A percentile compares a stretch with the other conserved stretches of the same genome.
Conservation (phyloP, 2,329 filamentous ascomycete genomes). For the Aureobasidium lini region DNA sequence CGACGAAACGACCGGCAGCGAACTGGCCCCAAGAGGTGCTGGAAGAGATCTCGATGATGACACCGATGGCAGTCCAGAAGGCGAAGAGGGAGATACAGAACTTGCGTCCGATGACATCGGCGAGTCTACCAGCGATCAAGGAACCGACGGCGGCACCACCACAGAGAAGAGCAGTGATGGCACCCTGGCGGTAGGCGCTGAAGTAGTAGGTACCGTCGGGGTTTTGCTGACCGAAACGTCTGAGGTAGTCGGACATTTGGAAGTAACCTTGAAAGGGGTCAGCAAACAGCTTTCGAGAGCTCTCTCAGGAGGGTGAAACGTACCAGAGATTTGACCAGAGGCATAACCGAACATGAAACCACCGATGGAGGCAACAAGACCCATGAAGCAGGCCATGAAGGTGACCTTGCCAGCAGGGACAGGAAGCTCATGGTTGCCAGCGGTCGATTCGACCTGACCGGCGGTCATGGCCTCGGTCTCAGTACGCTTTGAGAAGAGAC, state of each 20-base stretch:
- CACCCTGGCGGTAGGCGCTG: slow-evolving; percentile 28
- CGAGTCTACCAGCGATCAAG: slow-evolving; percentile 38
- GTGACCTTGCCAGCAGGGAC: slow-evolving; percentile 23
- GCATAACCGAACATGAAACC: slow-evolving; percentile 59
- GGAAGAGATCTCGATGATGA: slow-evolving; percentile 37
- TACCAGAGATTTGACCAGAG: slow-evolving; percentile 50
- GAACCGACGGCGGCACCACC: slow-evolving; percentile 37
- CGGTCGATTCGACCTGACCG: slow-evolving; percentile 25
- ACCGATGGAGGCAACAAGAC: slow-evolving; percentile 49
- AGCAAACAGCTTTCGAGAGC: slow-evolving; percentile 25
- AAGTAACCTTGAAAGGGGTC: slow-evolving; percentile 27
- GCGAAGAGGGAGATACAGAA: slow-evolving; percentile 44
- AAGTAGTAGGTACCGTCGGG: slow-evolving; percentile 32
- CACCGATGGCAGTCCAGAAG: slow-evolving; percentile 35
- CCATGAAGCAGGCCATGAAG: slow-evolving; percentile 44
- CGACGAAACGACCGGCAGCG: slow-evolving; percentile 41
- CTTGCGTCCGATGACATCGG: slow-evolving; percentile 45
- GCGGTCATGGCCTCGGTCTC: slow-evolving; percentile 26
- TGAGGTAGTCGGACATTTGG: slow-evolving; percentile 43
- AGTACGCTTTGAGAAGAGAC: slow-evolving; percentile 26
- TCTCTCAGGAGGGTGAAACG: slow-evolving; percentile 33
- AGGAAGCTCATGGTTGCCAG: slow-evolving; percentile 15
- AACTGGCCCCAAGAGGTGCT: slow-evolving; percentile 35
- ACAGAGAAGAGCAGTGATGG: slow-evolving; percentile 38
- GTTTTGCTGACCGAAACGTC: slow-evolving; percentile 47